Evolutionary conservation across 148 eudicot genomes (phyloP).

Genomic region (Chenopodium suecicum): DNA sequence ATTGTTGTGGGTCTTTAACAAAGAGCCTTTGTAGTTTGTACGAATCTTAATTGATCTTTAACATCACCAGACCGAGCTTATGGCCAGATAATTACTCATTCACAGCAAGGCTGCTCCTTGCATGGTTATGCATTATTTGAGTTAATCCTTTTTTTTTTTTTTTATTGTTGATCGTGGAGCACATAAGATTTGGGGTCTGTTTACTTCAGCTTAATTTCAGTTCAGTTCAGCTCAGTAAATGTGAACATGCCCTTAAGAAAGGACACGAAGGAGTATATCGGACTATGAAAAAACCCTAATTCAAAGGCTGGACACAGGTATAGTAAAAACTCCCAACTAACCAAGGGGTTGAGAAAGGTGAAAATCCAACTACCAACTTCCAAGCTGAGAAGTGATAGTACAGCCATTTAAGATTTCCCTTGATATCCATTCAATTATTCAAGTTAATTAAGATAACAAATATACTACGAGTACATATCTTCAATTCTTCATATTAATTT

Average conservation of each 20-base stretch:
- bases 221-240: too few relatives aligned
- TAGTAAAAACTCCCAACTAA: background rate
- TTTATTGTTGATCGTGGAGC: background rate
- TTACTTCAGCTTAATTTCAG: too few relatives aligned
- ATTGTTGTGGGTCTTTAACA: background rate
- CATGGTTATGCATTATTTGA: background rate
- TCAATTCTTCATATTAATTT: background rate
- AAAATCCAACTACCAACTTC: background rate
- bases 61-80: background rate
- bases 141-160: too few relatives aligned
- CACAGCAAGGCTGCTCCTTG: background rate
- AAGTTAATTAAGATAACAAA: background rate
- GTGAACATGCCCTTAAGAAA: background rate
- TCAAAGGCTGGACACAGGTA: background rate
- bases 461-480: background rate
- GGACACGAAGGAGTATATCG: background rate
- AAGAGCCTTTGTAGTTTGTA: background rate
- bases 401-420: background rate
- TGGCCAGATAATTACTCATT: background rate
- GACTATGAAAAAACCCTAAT: background rate
- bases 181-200: background rate
- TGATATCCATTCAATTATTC: background rate
- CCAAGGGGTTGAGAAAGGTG: background rate
- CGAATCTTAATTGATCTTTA: background rate
- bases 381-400: background rate